phyloP scores from a whole-genome alignment of 2,329 filamentous ascomycete genomes.

The Microdochium paspali region DNA sequence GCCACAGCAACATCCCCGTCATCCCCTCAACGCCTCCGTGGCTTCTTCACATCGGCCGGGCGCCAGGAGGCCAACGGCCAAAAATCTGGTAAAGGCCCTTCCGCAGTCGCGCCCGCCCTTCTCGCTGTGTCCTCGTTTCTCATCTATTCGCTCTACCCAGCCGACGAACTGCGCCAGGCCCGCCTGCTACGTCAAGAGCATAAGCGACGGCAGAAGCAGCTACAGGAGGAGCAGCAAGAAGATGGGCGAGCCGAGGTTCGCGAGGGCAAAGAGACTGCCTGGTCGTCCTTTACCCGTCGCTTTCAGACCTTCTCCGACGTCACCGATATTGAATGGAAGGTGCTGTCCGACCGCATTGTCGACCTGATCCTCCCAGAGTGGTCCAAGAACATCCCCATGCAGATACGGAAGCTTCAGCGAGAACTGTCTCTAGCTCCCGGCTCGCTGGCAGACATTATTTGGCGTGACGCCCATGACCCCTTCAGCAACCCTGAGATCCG shows the following conservation, averaged over 20 bases:
- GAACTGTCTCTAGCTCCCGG: conserved; percentile 84
- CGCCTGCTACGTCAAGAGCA: conserved; percentile 5
- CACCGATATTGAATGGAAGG: conserved; percentile 45
- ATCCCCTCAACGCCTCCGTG: conserved; percentile 9
- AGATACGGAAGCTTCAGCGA: conserved; percentile 72
- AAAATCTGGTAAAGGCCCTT: conserved; percentile 16
- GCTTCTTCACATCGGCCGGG: conserved; percentile 14
- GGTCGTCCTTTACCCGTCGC: conserved; percentile 34
- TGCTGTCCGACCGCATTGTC: conserved; percentile 49
- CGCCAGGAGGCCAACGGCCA: conserved; percentile 5
- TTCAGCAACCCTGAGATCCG: conserved; percentile 78
- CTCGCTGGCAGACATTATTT: conserved; percentile 86
- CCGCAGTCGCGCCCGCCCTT: conserved; percentile 17
- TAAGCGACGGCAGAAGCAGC: conserved; percentile 4
- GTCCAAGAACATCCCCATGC: conserved; percentile 66
- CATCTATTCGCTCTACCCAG: conserved; percentile 28
- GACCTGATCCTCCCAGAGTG: conserved; percentile 73
- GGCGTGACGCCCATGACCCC: conserved; percentile 81
- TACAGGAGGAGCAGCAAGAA: conserved; percentile 6
- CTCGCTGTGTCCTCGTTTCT: conserved; percentile 24
- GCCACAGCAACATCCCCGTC: conserved; percentile 1
- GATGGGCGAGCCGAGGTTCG: conserved; percentile 4
- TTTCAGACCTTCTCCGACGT: conserved; percentile 45
- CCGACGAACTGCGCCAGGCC: conserved; percentile 19
- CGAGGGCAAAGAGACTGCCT: conserved; percentile 24